A percentile compares a stretch with the other conserved stretches of the same genome.
Conservation (phyloP, 2,329 filamentous ascomycete genomes). For the Acarospora socialis region DNA sequence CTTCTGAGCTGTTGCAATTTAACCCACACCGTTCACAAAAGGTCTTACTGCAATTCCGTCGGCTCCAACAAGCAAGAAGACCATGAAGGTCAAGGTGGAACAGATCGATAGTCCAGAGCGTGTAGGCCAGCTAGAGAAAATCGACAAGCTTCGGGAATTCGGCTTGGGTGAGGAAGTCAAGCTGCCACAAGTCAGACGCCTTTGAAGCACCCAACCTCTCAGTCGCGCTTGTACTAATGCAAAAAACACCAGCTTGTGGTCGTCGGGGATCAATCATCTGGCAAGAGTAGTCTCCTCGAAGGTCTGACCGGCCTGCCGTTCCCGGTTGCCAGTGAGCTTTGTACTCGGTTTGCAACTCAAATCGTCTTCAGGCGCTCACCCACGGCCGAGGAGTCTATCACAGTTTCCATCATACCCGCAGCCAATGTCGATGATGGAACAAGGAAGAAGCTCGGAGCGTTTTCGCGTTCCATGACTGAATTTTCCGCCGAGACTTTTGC, state of each 20-base stretch:
- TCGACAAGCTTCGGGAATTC: slow-evolving; percentile 19
- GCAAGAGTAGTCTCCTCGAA: slow-evolving; percentile 22
- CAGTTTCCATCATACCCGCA: slow-evolving; percentile 25
- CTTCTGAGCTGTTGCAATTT: too few relatives aligned
- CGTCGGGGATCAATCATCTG: slow-evolving; percentile 22
- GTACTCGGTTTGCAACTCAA: slow-evolving; percentile 22
- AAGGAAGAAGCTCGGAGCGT: slow-evolving; percentile 15
- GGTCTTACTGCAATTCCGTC: too few relatives aligned
- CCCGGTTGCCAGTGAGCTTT: slow-evolving; percentile 18
- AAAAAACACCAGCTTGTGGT: slow-evolving; percentile 19
- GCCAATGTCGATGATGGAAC: slow-evolving; percentile 14
- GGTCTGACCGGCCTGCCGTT: slow-evolving; percentile 20
- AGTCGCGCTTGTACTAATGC: slow-evolving; percentile 8
- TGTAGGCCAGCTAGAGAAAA: slow-evolving; percentile 5
- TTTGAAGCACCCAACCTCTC: slow-evolving; percentile 2
- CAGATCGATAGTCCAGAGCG: neutral
- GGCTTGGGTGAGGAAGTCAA: slow-evolving; percentile 19
- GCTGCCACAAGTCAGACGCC: slow-evolving; percentile 18
- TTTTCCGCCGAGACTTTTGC: slow-evolving; percentile 14
- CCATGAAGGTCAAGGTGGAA: neutral
- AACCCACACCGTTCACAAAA: too few relatives aligned
- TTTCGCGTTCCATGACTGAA: too few relatives aligned
- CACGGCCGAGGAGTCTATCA: slow-evolving; percentile 12
- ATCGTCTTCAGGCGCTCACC: slow-evolving; percentile 18
- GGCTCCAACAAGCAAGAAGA: too few relatives aligned